Base-by-base conservation (phyloP, 2,329 filamentous ascomycete species). In the Mollisia scopiformis region DNA sequence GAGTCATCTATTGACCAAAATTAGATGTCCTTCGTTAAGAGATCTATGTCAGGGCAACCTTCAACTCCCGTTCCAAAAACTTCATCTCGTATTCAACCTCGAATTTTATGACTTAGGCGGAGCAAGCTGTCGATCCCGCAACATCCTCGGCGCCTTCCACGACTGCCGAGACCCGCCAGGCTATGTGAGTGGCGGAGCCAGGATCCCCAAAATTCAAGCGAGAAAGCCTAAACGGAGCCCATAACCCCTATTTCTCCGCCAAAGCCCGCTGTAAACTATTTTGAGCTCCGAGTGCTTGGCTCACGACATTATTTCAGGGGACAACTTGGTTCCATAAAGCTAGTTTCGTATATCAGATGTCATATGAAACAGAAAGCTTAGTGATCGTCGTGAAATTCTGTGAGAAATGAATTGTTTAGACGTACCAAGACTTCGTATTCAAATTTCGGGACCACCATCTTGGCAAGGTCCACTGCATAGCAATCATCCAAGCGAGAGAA, bases 61-160 rank as follows among this genome's bases (percentile, higher is more conserved):
- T n/a, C n/a, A n/a, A n/a, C n/a, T n/a, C n/a, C n/a, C n/a, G n/a
- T n/a, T n/a, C n/a, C n/a, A n/a, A n/a, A n/a, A n/a, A n/a, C n/a
- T n/a, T n/a, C n/a, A n/a, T n/a, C n/a, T n/a, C n/a, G n/a, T n/a
- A 39, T n/a, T 2, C 37, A 39, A 39, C n/a, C 37, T 55, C 6
- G 21, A 27, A 43, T 31, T 23, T 14, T 55, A 39, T n/a, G 21
- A 37, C 37, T 19, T 55, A 28, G 31, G 46, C 8, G 55, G 43
- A 2, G 14, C 31, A 7, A 58, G 51, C 47, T 21, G 41, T 58
- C 23, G 55, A 58, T 16, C 55, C 55, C 25, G 51, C 16, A 46
- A 58, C 14, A 41, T 52, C 30, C 39, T 39, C 21, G 46, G 55
- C 13, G 33, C 28, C 23, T 58, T 19, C 31, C 55, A 51, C 21